phyloP scores from a whole-genome alignment of 1,284 basidiomycete genomes.

The Cutaneotrichosporon daszewskae region DNA sequence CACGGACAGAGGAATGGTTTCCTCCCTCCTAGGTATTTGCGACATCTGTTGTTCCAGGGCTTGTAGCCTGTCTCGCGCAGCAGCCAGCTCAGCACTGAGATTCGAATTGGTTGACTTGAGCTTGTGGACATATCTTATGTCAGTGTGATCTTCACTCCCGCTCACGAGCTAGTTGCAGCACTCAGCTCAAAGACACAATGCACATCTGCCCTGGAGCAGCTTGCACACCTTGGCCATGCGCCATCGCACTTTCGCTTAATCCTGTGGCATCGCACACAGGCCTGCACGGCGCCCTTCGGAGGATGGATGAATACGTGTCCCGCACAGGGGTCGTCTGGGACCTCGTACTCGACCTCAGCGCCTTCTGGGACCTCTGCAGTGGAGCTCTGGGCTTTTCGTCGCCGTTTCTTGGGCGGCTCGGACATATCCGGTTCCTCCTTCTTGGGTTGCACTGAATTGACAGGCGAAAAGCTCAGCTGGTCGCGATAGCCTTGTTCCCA shows the following conservation, averaged over 20 bases:
- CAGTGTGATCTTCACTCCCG: slow-evolving; percentile 1
- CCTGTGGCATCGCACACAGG: slow-evolving; percentile 39
- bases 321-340: slow-evolving; percentile 26
- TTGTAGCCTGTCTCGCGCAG: slow-evolving; percentile 28
- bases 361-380: slow-evolving; percentile 14
- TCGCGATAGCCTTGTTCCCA: slow-evolving; percentile 5
- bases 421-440: too few species aligned
- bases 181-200: slow-evolving; percentile 41
- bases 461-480: neutral
- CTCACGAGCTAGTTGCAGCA: slow-evolving; percentile 37
- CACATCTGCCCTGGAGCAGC: slow-evolving; percentile 36
- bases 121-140: slow-evolving; percentile 25
- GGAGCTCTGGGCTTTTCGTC: slow-evolving; percentile 2
- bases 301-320: slow-evolving; percentile 40
- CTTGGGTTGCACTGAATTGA: too few species aligned
- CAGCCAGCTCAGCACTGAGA: slow-evolving; percentile 23
- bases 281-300: slow-evolving; percentile 33
- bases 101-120: slow-evolving; percentile 27
- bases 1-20: too few species aligned
- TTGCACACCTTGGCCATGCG: slow-evolving; percentile 33
- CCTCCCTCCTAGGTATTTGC: too few species aligned
- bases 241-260: slow-evolving; percentile 44
- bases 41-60: too few species aligned
- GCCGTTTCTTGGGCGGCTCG: slow-evolving; percentile 7
- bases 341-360: slow-evolving; percentile 28